Evolutionary conservation across 192 early-diverging fungal genomes (phyloP), one percentile per base, ranked within the genome.

Genomic region (Coemansia sp.): DNA sequence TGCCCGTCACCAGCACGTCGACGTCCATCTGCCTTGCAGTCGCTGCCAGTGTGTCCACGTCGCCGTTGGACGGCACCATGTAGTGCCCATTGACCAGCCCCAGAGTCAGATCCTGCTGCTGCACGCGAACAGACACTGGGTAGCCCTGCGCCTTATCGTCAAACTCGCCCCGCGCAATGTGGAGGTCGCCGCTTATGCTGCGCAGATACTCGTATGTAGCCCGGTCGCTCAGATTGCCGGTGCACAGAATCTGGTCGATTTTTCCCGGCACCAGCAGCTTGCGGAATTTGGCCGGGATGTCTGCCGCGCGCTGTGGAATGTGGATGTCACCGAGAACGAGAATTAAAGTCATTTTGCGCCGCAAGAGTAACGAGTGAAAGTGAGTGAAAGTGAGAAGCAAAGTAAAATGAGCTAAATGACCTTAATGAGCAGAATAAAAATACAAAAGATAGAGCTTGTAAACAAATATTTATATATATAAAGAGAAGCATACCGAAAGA

Each of bases 251-350:
- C 62, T 89, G 86, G 64, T 95, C 90, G 53, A 98, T 98, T 66
- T 98, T 98, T 32, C 95, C 95, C 7, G 91, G 90, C 5, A 89
- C 90, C 49, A 97, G 79, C 24, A 98, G 79, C 64, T 89, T 92
- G 65, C 88, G 91, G 77, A 98, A 96, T 66, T 94, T 94, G 33
- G 80, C 68, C 0, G 95, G 94, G 33, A 98, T 77, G 73, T 89
- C 88, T 27, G 87, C 80, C 19, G 85, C 86, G 6, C 95, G 83
- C 55, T 94, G 83, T 29, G 95, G 95, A 72, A 98, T 91, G 80
- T 97, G 91, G 50, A 95, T 80, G 72, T 98, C 94, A 49, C 94
- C 94, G 60, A 97, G 85, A 42, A 82, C 88, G 20, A 97, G 81
- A 49, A 93, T 85, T 18, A 95, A 72, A 7, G 64, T 59, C 71